phyloP scores from a whole-genome alignment of 345 rosid species.

The Capsella bursapastoris region DNA sequence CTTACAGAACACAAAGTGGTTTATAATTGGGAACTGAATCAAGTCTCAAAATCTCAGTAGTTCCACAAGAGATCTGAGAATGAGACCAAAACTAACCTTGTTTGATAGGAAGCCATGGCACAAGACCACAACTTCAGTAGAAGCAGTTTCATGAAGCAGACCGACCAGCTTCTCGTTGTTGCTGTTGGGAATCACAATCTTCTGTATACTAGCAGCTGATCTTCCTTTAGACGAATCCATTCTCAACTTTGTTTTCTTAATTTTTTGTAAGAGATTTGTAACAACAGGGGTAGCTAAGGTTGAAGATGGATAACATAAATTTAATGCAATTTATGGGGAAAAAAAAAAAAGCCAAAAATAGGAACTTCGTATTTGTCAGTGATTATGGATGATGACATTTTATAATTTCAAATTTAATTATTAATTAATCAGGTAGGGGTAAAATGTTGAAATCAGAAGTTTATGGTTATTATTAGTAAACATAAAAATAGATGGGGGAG shows the following conservation, averaged over 20 bases:
- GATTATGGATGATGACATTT: too few relatives aligned
- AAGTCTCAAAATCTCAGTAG: too few relatives aligned
- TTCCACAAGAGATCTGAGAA: too few relatives aligned
- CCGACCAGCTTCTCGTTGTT: constrained; percentile 70
- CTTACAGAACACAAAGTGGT: too few relatives aligned
- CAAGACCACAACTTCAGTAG: constrained; percentile 58
- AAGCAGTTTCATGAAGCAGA: constrained; percentile 63
- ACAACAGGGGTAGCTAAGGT: too few relatives aligned
- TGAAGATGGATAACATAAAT: too few relatives aligned
- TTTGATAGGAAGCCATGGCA: constrained; percentile 77
- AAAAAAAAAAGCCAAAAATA: too few relatives aligned
- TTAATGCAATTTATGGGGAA: too few relatives aligned
- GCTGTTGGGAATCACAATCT: constrained; percentile 55
- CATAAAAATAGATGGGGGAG: background rate
- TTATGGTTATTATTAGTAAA: background rate
- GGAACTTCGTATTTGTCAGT: too few relatives aligned
- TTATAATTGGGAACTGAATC: too few relatives aligned
- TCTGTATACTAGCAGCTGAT: constrained; percentile 40
- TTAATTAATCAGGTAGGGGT: background rate
- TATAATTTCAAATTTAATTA: too few relatives aligned
- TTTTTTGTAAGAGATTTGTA: constrained; percentile 5
- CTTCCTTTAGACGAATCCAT: constrained; percentile 49
- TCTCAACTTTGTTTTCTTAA: constrained; percentile 23
- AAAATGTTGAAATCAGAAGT: background rate
- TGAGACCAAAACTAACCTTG: constrained; percentile 51